A percentile compares a stretch with the other conserved stretches of the same genome.
Conservation (phyloP, 2,329 filamentous ascomycete species). For the Plenodomus biglobosus region DNA sequence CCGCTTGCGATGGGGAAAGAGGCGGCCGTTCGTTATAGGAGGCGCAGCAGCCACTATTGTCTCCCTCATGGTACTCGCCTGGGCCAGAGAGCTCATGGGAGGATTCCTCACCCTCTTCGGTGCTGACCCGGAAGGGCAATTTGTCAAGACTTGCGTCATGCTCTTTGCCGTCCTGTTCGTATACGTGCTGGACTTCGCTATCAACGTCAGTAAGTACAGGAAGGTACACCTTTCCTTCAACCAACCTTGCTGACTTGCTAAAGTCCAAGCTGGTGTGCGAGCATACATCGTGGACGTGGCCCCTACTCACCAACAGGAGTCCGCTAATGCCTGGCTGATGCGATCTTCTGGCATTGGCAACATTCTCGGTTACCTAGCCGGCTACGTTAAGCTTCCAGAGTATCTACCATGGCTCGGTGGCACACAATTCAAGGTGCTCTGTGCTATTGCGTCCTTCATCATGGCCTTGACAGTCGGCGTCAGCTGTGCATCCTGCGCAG, state of each 20-base stretch:
- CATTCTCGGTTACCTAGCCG: conserved; percentile 85
- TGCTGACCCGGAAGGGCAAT: conserved; percentile 64
- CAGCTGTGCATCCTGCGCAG: conserved; percentile 69
- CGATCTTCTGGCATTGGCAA: conserved; percentile 85
- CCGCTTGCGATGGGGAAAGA: conserved; percentile 52
- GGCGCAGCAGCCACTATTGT: conserved; percentile 53
- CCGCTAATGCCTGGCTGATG: conserved; percentile 92
- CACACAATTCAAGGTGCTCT: conserved; percentile 91
- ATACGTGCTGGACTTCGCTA: conserved; percentile 89
- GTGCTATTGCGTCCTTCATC: conserved; percentile 76
- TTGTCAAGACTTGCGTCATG: conserved; percentile 68
- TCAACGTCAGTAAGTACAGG: conserved; percentile 73
- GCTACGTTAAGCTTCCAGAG: conserved; percentile 76
- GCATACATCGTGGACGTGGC: conserved; percentile 94
- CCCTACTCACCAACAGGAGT: conserved; percentile 88
- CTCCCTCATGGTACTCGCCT: conserved; percentile 54
- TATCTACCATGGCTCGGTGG: conserved; percentile 78
- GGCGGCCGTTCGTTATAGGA: conserved; percentile 56
- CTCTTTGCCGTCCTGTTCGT: conserved; percentile 81
- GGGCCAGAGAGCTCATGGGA: conserved; percentile 59
- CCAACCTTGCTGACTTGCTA: background rate
- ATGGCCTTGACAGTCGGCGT: conserved; percentile 70
- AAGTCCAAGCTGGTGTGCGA: conserved; percentile 85
- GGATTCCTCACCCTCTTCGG: conserved; percentile 71
- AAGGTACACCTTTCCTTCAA: background rate